These are phyloP conservation scores for Daedaleopsis sinensis DNA, from an alignment of 768 basidiomycete genomes.

Conservation along the genomic window DNA sequence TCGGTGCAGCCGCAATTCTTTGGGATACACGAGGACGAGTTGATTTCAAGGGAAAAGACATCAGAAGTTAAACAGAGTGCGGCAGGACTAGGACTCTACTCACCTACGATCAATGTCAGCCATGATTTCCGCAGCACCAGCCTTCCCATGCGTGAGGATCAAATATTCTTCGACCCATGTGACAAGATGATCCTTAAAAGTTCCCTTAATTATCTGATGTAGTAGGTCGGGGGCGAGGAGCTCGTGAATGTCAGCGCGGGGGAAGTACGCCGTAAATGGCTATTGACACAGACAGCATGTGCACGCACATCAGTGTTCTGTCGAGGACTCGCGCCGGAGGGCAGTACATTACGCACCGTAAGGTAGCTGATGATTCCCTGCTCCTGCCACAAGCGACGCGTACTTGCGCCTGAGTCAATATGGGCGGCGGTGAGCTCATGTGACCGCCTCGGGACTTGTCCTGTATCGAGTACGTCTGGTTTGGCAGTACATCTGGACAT, in stretches of 20 bases:
- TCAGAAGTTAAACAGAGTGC: too few relatives aligned
- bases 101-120: conserved; percentile 25
- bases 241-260: conserved; percentile 28
- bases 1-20: conserved; percentile 16
- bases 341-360: background rate
- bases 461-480: conserved; percentile 9
- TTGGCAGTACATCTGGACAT: conserved; percentile 21
- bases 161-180: conserved; percentile 25
- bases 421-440: conserved; percentile 3
- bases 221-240: conserved; percentile 24
- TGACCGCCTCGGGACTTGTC: background rate
- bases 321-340: too few relatives aligned
- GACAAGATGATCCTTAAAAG: conserved; percentile 29
- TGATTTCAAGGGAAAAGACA: background rate
- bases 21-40: too few relatives aligned
- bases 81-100: background rate
- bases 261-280: conserved; percentile 25
- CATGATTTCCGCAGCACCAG: conserved; percentile 6
- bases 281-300: conserved; percentile 4
- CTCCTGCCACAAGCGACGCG: conserved; percentile 5
- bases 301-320: too few relatives aligned
- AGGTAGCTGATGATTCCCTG: conserved; percentile 13
- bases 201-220: conserved; percentile 29
- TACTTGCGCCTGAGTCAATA: background rate
- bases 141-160: conserved; percentile 1